Evolutionary conservation across 306 rosid genomes (phyloP), one percentile per base, ranked within the genome.

Genomic region (Echinosophora koreensis): DNA sequence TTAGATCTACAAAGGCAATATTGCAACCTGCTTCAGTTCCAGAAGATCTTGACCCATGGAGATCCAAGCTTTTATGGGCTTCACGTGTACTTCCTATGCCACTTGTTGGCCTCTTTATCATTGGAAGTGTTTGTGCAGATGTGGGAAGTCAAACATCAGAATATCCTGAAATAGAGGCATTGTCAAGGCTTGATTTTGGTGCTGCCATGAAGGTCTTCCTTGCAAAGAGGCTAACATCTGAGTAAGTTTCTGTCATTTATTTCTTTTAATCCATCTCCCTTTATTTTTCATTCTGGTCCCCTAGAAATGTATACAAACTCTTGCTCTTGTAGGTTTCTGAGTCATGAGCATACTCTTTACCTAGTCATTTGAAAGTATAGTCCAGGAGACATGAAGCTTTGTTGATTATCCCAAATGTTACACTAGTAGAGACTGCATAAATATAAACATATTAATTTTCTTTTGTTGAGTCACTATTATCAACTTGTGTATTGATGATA

Each of bases 41-140:
- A 1, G 96, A 89, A 79, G 97, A 90, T 87, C 97, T 92, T 86
- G 97, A 78, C 65, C 91, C 97, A 15, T 87, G 82, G 93, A 89
- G 94, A 82, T 89, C 97, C 38, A 95, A 92, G 84, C 97, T 95
- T 84, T 80, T 88, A 62, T 90, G 97, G 97, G 98, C 97, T 14
- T 90, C 98, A 10, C 95, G 94, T 41, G 92, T 90, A 60, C 97
- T 95, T 82, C 98, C 97, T 18, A 95, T 95, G 98, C 98, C 98
- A 13, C 96, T 95, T 9, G 89, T 95, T 47, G 98, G 98, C 73
- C 93, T 92, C 58, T 82, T 95, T 57, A 85, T 95, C 58, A 95
- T 95, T 51, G 95, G 88, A 52, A 63, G 92, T 42, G 85, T 95
- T 47, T 92, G 97, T 84, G 89, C 93, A 22, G 96, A 95, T 62